Percentiles rank a stretch among this genome's conserved stretches.
phyloP scores from a whole-genome alignment of 768 basidiomycete species.

The Rhodocollybia butyracea region DNA sequence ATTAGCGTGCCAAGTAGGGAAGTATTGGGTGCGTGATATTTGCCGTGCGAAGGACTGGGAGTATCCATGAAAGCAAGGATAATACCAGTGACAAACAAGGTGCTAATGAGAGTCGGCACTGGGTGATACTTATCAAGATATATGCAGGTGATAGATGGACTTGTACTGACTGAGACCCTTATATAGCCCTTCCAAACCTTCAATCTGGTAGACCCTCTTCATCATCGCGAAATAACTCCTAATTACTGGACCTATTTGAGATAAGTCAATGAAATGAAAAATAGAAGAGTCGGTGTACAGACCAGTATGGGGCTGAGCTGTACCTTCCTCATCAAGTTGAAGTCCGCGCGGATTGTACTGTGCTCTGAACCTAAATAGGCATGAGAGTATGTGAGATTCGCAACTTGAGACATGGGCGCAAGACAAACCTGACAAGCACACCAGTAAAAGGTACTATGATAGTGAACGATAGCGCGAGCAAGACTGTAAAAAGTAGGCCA shows the following conservation, averaged over 20 bases:
- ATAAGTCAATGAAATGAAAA: not conserved
- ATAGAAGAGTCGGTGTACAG: not conserved
- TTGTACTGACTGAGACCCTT: conserved; percentile 63
- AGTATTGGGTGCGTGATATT: conserved; percentile 60
- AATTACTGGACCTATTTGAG: not conserved
- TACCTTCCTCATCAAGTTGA: conserved; percentile 74
- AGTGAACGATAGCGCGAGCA: conserved; percentile 50
- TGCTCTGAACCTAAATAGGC: conserved; percentile 31
- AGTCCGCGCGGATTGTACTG: conserved; percentile 87
- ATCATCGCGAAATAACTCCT: conserved; percentile 68
- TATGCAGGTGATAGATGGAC: not conserved
- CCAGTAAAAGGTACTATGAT: conserved; percentile 64
- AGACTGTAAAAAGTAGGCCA: conserved; percentile 37
- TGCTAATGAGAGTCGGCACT: conserved; percentile 47
- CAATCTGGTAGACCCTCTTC: conserved; percentile 62
- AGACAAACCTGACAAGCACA: conserved; percentile 59
- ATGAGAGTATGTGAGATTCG: not conserved
- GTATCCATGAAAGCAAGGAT: conserved; percentile 58
- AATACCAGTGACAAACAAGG: conserved; percentile 53
- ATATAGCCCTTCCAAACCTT: conserved; percentile 77
- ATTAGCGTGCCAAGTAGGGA: conserved; percentile 59
- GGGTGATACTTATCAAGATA: conserved; percentile 3
- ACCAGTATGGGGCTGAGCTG: conserved; percentile 70
- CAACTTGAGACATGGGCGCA: not conserved
- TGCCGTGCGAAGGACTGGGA: conserved; percentile 56